Percentiles rank a stretch among this genome's conserved stretches.
Conservation (phyloP, 108 stramenopile species). For the Nitzschia putrida region DNA sequence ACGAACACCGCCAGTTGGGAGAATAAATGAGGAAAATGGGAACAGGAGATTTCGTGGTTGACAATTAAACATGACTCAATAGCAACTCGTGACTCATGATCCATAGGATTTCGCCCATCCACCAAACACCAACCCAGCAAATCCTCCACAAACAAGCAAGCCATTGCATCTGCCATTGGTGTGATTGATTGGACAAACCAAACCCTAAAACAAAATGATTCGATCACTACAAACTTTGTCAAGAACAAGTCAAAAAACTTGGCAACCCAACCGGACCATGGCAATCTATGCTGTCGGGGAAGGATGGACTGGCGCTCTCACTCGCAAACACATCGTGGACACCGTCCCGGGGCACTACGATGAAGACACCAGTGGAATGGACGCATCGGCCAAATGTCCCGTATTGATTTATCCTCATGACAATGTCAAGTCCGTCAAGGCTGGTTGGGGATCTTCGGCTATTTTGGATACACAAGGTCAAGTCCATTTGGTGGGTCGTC, state of each 20-base stretch:
- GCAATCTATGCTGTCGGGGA: conserved; percentile 73
- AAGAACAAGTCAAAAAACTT: not conserved
- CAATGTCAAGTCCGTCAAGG: conserved; percentile 47
- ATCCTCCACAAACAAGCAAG: too few relatives aligned
- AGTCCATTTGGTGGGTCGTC: conserved; percentile 68
- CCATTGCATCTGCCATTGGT: too few relatives aligned
- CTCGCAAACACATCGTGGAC: conserved; percentile 16
- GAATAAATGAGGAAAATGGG: too few relatives aligned
- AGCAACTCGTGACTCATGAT: too few relatives aligned
- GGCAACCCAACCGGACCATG: conserved; percentile 25
- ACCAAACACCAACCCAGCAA: too few relatives aligned
- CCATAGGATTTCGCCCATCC: too few relatives aligned
- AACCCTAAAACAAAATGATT: too few relatives aligned
- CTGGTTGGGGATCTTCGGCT: conserved; percentile 81
- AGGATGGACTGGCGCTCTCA: conserved; percentile 82
- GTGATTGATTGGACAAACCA: too few relatives aligned
- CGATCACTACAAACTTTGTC: too few relatives aligned
- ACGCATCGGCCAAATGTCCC: conserved; percentile 1
- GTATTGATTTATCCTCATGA: conserved; percentile 35
- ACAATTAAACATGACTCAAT: too few relatives aligned
- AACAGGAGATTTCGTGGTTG: too few relatives aligned
- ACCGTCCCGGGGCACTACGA: conserved; percentile 50
- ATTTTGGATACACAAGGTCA: conserved; percentile 42
- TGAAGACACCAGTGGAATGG: conserved; percentile 35
- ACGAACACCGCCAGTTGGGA: too few relatives aligned